Percentiles rank a stretch among this genome's conserved stretches.
phyloP scores from a whole-genome alignment of 139 green algal species.

The Dunaliella primolecta region DNA sequence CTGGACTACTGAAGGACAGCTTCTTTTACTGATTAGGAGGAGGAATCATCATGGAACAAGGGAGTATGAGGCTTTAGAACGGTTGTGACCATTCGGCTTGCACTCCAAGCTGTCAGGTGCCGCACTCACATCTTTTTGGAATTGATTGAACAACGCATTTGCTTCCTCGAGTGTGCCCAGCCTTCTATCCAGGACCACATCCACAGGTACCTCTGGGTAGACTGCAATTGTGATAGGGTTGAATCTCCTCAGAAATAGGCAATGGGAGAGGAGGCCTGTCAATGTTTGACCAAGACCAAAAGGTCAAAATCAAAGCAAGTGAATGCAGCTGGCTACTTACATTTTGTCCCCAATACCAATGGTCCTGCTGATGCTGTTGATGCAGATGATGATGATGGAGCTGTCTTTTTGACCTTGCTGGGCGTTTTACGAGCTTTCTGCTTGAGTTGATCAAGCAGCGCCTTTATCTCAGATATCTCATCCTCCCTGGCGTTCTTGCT shows the following conservation, averaged over 20 bases:
- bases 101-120: no score
- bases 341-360: neutral
- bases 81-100: no score
- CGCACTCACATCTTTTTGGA: slow-evolving; percentile 3
- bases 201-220: neutral
- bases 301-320: no score
- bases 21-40: no score
- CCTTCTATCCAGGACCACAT: neutral
- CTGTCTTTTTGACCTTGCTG: neutral
- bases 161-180: neutral
- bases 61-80: no score
- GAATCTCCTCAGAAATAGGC: no score
- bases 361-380: neutral
- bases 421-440: neutral
- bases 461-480: neutral
- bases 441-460: neutral
- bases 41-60: no score
- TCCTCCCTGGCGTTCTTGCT: neutral
- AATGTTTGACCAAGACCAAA: no score
- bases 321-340: no score
- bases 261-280: no score
- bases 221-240: neutral
- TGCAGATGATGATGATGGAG: no score
- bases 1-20: no score
- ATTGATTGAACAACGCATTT: slow-evolving; percentile 7